Evolutionary conservation across 345 rosid species (phyloP), one percentile per base, ranked within the genome.

Genomic region (Pistacia vera): DNA sequence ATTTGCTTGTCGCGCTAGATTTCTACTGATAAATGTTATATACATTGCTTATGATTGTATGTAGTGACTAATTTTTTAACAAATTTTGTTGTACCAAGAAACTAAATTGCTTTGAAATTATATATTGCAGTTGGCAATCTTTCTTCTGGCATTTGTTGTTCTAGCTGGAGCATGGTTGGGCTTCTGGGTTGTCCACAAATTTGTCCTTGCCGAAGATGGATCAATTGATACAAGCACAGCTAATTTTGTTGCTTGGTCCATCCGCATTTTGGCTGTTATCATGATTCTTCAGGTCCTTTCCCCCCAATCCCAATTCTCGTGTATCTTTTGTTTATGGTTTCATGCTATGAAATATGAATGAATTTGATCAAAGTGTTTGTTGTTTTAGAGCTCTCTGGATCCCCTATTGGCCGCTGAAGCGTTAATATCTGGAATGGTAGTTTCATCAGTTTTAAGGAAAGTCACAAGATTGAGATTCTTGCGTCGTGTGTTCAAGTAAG

Each of bases 131-230:
- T 75, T 92, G 76, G 91, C 92, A 14, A 74, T 84, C n/a, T 92
- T 95, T 81, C 84, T 90, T 51, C 83, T 92, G 82, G 88, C 84
- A 72, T 93, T 92, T 86, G 68, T 95, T 56, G 83, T 87, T 70
- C 76, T 95, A 59, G 86, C 88, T 78, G 99, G 99, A 85, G 99
- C 99, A 56, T 93, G 94, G 92, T 80, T 95, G 85, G 99, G 98
- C 77, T 95, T 93, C 82, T 92, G 97, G 98, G 93, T 89, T 70
- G 97, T 92, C 68, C 89, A 85, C 72, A 93, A 92, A 77, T 86
- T 95, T 68, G 90, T 95, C 78, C 83, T 95, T 61, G 77, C 95
- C 2, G 93, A 90, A 83, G 99, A 95, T 78, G 99, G 99, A 61
- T 86, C 91, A 30, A 75, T 95, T 83, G 98, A 95, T 80, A 62